Evolutionary conservation across 345 rosid genomes (phyloP).

Genomic region (Arabidopsis arenosa): DNA sequence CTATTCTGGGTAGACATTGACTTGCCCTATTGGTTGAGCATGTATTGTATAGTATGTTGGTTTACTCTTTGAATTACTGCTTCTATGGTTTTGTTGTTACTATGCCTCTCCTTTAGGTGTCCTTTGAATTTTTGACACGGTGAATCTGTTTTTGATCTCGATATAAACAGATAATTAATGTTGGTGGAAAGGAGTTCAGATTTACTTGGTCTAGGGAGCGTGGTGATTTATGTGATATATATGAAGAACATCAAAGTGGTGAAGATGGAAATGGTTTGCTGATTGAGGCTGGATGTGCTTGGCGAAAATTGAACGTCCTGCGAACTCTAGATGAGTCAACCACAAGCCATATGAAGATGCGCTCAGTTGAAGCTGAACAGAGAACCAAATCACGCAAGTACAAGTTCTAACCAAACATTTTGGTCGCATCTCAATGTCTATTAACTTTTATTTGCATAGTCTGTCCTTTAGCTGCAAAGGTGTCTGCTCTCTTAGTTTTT

Average conservation of each 20-base stretch:
- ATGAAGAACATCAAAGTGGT: constrained; percentile 78
- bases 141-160: constrained; percentile 17
- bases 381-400: constrained; percentile 86
- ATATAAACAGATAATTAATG: constrained; percentile 70
- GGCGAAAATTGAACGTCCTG: constrained; percentile 92
- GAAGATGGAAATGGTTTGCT: constrained; percentile 86
- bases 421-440: constrained; percentile 32
- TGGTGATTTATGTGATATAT: constrained; percentile 88
- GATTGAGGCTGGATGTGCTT: constrained; percentile 93
- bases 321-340: constrained; percentile 91
- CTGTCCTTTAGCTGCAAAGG: constrained; percentile 33
- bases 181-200: constrained; percentile 91
- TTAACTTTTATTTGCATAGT: constrained; percentile 6
- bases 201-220: constrained; percentile 91
- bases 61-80: constrained; percentile 24
- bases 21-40: constrained; percentile 33
- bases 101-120: not conserved
- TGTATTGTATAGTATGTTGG: constrained; percentile 16
- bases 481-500: constrained; percentile 29
- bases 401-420: constrained; percentile 39
- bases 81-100: constrained; percentile 16
- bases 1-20: constrained; percentile 17
- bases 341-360: constrained; percentile 89
- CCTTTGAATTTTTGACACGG: not conserved
- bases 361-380: constrained; percentile 92